Evolutionary conservation across 1,284 basidiomycete genomes (phyloP).

Genomic region (Ustilago vetiveriae): DNA sequence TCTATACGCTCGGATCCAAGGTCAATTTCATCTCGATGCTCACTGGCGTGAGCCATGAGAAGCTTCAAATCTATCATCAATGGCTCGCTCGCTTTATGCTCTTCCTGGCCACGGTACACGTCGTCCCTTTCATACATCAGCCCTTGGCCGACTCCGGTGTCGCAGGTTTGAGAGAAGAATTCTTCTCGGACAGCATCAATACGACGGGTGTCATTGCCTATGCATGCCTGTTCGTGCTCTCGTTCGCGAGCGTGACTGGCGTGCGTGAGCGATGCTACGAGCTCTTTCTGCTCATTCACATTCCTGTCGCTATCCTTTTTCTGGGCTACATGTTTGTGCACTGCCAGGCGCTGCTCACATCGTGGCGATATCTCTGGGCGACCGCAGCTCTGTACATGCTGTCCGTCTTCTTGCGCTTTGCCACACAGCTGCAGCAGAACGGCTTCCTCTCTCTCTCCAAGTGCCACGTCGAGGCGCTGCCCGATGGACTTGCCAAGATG

Average conservation of each 20-base stretch:
- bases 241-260: conserved; percentile 47
- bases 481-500: conserved; percentile 37
- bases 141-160: conserved; percentile 48
- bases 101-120: conserved; percentile 58
- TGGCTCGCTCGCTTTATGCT: conserved; percentile 58
- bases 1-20: conserved; percentile 53
- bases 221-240: conserved; percentile 48
- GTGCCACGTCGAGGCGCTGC: conserved; percentile 34
- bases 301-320: conserved; percentile 50
- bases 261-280: conserved; percentile 60
- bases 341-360: conserved; percentile 43
- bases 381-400: conserved; percentile 46
- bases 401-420: conserved; percentile 44
- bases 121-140: conserved; percentile 58
- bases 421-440: conserved; percentile 23
- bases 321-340: conserved; percentile 58
- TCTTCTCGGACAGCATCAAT: conserved; percentile 46
- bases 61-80: conserved; percentile 63
- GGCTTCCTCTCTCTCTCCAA: conserved; percentile 32
- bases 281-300: conserved; percentile 61
- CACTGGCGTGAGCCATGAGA: conserved; percentile 57
- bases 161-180: conserved; percentile 33
- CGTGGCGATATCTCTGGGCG: conserved; percentile 50
- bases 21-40: conserved; percentile 61
- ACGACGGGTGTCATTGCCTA: conserved; percentile 57